Percentiles rank a stretch among this genome's conserved stretches.
Conservation (phyloP, 495 filamentous ascomycete species). For the Aspergillus bridgeri region DNA sequence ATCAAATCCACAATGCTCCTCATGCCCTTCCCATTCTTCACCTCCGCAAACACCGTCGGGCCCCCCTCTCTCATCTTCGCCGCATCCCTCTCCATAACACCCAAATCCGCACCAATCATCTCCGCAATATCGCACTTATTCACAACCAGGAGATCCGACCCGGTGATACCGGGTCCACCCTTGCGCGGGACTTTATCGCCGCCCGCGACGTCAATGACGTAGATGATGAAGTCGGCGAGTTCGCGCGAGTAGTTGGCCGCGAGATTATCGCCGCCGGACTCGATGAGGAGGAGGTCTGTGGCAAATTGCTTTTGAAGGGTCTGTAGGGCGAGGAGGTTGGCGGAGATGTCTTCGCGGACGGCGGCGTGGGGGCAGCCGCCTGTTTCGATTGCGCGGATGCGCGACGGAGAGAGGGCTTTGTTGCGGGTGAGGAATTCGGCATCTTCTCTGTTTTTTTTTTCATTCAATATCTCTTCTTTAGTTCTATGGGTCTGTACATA, state of each 20-base stretch:
- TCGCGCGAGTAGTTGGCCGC: conserved; percentile 94
- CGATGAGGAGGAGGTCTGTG: conserved; percentile 80
- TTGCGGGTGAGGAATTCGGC: conserved; percentile 92
- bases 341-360: conserved; percentile 92
- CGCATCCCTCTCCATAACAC: conserved; percentile 93
- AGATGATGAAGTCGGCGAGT: conserved; percentile 94
- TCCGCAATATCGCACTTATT: conserved; percentile 97
- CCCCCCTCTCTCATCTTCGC: conserved; percentile 94
- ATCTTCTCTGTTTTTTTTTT: conserved; percentile 65
- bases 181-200: conserved; percentile 96
- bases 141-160: conserved; percentile 85
- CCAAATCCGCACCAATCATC: conserved; percentile 84
- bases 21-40: conserved; percentile 84
- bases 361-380: conserved; percentile 97
- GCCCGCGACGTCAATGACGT: conserved; percentile 96
- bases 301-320: conserved; percentile 73
- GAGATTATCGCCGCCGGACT: conserved; percentile 92
- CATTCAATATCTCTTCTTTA: conserved; percentile 89
- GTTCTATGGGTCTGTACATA: background rate
- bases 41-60: conserved; percentile 94
- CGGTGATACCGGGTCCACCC: conserved; percentile 94
- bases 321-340: conserved; percentile 89
- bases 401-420: conserved; percentile 71
- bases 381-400: conserved; percentile 95
- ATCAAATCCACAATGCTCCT: conserved; percentile 85